These are phyloP conservation scores for Wickerhamiella musiphila DNA, from an alignment of 805 yeast genomes.

Conservation along the genomic window DNA sequence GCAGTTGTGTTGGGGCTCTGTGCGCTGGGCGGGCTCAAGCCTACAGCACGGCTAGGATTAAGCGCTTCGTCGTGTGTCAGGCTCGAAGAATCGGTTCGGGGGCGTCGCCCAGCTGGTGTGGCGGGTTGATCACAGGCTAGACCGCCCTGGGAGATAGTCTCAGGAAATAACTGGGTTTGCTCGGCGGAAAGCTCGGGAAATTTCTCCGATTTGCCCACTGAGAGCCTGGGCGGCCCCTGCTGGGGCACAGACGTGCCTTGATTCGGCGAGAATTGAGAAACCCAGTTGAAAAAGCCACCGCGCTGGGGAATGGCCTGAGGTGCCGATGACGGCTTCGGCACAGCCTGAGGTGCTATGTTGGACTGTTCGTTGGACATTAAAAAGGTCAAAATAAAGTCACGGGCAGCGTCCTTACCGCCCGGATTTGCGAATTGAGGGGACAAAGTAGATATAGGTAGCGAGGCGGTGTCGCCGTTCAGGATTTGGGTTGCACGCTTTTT, in stretches of 20 bases:
- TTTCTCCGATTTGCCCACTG: too few relatives aligned
- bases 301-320: slow-evolving; percentile 1
- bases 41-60: slow-evolving; percentile 21
- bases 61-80: slow-evolving; percentile 23
- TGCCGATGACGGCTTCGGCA: neutral
- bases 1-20: slow-evolving; percentile 2
- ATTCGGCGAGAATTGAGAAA: slow-evolving; percentile 1
- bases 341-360: too few relatives aligned
- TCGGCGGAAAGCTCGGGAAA: too few relatives aligned
- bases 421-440: too few relatives aligned
- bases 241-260: too few relatives aligned
- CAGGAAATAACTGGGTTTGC: too few relatives aligned
- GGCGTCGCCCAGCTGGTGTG: slow-evolving; percentile 2
- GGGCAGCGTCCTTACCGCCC: too few relatives aligned
- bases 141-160: too few relatives aligned
- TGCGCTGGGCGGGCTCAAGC: slow-evolving; percentile 2
- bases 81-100: slow-evolving; percentile 16
- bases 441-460: too few relatives aligned
- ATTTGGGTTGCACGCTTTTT: too few relatives aligned
- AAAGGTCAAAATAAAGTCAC: neutral
- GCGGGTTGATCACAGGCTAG: neutral
- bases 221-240: too few relatives aligned
- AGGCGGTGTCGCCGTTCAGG: too few relatives aligned
- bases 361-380: neutral
- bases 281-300: slow-evolving; percentile 6